A percentile compares a stretch with the other conserved stretches of the same genome.
phyloP scores from a whole-genome alignment of 306 rosid species.

The Dalbergia cochinchinensis region DNA sequence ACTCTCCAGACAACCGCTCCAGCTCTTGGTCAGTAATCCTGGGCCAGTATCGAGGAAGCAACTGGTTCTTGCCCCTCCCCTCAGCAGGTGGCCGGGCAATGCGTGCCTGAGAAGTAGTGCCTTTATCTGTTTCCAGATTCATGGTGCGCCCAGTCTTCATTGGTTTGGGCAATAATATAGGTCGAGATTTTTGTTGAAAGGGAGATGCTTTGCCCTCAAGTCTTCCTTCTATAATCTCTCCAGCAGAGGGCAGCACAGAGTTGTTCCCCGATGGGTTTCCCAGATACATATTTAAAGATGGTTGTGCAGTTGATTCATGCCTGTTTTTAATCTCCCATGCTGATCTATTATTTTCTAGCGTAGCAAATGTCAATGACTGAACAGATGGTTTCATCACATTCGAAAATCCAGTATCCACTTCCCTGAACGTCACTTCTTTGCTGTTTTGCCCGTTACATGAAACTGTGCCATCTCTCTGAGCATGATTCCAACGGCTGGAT shows the following conservation, averaged over 20 bases:
- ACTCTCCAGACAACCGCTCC: constrained; percentile 93
- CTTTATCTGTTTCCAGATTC: constrained; percentile 65
- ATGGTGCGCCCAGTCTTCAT: constrained; percentile 53
- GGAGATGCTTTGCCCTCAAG: constrained; percentile 65
- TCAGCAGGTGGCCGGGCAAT: constrained; percentile 95
- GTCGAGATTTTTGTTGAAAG: constrained; percentile 73
- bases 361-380: constrained; percentile 62
- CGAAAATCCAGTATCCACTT: constrained; percentile 63
- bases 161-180: constrained; percentile 79
- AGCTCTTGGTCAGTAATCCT: constrained; percentile 95
- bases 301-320: constrained; percentile 58
- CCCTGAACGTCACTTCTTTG: constrained; percentile 57
- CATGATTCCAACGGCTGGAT: constrained; percentile 55
- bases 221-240: constrained; percentile 65
- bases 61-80: constrained; percentile 91
- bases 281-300: constrained; percentile 80
- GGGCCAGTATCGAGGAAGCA: constrained; percentile 99
- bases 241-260: constrained; percentile 60
- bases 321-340: constrained; percentile 63
- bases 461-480: constrained; percentile 57
- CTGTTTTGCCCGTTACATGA: constrained; percentile 55
- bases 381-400: constrained; percentile 59
- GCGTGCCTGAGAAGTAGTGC: constrained; percentile 58
- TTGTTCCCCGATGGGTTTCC: constrained; percentile 72
- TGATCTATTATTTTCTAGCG: constrained; percentile 63